Evolutionary conservation across 208 protist species (phyloP).

Genomic region (Naegleria fowleri): DNA sequence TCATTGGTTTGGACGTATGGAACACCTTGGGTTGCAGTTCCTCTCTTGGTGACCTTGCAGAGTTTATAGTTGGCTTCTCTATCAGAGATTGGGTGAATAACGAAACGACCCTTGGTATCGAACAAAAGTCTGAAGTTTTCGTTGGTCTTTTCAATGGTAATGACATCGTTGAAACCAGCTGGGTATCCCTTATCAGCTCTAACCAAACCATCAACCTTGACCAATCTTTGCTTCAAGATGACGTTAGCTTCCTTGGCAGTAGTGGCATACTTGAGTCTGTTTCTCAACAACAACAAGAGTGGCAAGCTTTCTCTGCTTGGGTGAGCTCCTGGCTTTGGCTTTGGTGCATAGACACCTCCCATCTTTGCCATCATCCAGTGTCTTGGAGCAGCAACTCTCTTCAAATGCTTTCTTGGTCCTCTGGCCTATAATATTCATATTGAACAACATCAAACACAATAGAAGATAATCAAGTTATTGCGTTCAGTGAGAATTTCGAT

Average conservation of each 20-base stretch:
- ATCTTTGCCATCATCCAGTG: conserved; percentile 99
- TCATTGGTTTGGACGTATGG: conserved; percentile 97
- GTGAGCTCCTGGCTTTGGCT: conserved; percentile 93
- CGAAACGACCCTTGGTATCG: conserved; percentile 98
- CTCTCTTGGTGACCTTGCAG: conserved; percentile 80
- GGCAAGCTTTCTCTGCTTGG: conserved; percentile 91
- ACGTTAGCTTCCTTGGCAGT: conserved; percentile 88
- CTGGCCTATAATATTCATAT: conserved; percentile 48
- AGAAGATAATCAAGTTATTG: too few relatives aligned
- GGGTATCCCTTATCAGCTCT: conserved; percentile 95
- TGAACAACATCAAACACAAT: neutral
- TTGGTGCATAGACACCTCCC: conserved; percentile 91
- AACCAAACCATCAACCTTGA: conserved; percentile 94
- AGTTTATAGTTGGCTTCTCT: conserved; percentile 94
- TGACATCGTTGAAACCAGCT: conserved; percentile 96
- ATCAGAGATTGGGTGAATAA: conserved; percentile 84
- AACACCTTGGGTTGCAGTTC: conserved; percentile 80
- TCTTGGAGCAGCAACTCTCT: conserved; percentile 95
- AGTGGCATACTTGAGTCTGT: conserved; percentile 96
- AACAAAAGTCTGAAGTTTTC: conserved; percentile 98
- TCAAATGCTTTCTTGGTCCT: conserved; percentile 98
- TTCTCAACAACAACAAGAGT: conserved; percentile 79
- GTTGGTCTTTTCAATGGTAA: conserved; percentile 94
- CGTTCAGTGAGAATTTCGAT: neutral
- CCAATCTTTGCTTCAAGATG: conserved; percentile 89